These are phyloP conservation scores for Vaccinium macrocarpon DNA, from an alignment of 148 eudicot species.

Conservation along the genomic window DNA sequence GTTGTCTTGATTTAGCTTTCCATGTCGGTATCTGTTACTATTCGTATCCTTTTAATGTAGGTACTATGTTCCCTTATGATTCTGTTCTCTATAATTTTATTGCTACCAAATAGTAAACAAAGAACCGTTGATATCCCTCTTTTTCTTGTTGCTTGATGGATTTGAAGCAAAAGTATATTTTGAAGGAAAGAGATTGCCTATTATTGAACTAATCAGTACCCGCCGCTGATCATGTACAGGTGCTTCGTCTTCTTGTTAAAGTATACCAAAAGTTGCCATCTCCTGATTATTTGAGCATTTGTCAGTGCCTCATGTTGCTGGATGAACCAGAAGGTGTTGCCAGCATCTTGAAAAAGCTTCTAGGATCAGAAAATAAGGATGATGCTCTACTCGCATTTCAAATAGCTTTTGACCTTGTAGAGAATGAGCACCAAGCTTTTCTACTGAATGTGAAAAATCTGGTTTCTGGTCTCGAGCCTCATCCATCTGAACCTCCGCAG, in stretches of 20 bases:
- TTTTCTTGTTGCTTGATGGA: not conserved
- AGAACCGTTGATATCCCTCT: not conserved
- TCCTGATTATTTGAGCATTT: conserved; percentile 87
- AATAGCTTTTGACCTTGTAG: conserved; percentile 94
- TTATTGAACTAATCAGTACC: not conserved
- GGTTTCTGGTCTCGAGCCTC: conserved; percentile 53
- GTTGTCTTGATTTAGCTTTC: not conserved
- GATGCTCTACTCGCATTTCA: conserved; percentile 89
- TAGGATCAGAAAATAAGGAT: conserved; percentile 67
- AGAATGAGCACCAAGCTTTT: conserved; percentile 97
- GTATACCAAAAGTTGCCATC: conserved; percentile 77
- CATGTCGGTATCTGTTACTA: not conserved
- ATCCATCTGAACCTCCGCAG: conserved; percentile 37
- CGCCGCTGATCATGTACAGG: conserved; percentile 36
- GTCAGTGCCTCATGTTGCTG: conserved; percentile 95
- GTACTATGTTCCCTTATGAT: not conserved
- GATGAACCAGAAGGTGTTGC: conserved; percentile 77
- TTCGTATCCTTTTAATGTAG: not conserved
- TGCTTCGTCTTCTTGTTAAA: conserved; percentile 79
- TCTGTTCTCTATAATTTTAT: not conserved
- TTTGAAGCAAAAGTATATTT: not conserved
- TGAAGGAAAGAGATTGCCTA: not conserved
- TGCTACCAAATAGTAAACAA: not conserved
- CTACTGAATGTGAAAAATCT: conserved; percentile 72
- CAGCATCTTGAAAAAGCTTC: conserved; percentile 72